Evolutionary conservation across 164 flowering plant genomes (phyloP).

Genomic region (Paratinospora sagittata): DNA sequence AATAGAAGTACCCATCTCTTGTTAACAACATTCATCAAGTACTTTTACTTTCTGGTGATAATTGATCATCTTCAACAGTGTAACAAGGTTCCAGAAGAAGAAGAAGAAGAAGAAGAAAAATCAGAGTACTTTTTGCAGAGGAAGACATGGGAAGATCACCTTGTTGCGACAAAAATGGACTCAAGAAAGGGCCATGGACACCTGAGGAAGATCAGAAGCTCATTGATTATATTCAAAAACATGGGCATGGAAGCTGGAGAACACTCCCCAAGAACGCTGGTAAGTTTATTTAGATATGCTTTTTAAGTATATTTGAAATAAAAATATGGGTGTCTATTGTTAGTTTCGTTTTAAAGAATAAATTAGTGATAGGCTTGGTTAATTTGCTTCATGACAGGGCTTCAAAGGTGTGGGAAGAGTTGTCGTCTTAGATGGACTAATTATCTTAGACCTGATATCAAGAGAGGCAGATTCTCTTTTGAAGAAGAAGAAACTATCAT

Average conservation of each 20-base stretch:
- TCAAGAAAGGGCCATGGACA: conserved; percentile 95
- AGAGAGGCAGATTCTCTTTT: conserved; percentile 55
- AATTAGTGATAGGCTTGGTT: neutral
- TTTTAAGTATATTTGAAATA: too few relatives aligned
- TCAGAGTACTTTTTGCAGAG: neutral
- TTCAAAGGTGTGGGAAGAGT: conserved; percentile 73
- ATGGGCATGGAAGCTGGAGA: conserved; percentile 91
- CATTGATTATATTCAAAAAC: conserved; percentile 62
- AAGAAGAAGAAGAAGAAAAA: too few relatives aligned
- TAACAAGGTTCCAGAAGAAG: too few relatives aligned
- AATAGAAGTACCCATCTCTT: too few relatives aligned
- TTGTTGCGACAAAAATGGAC: conserved; percentile 81
- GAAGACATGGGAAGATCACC: conserved; percentile 83
- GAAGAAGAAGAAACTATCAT: conserved; percentile 70
- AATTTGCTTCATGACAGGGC: conserved; percentile 23
- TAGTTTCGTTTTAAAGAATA: neutral
- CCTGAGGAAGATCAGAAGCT: conserved; percentile 88
- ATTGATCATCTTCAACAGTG: too few relatives aligned
- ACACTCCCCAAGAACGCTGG: conserved; percentile 90
- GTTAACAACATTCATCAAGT: too few relatives aligned
- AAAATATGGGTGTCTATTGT: too few relatives aligned
- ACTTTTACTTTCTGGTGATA: too few relatives aligned
- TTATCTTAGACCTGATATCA: conserved; percentile 67
- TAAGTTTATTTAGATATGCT: conserved; percentile 12
- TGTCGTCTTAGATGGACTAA: conserved; percentile 77